Evolutionary conservation across 2,329 filamentous ascomycete genomes (phyloP).

Genomic region (Hypoxylon sp.): DNA sequence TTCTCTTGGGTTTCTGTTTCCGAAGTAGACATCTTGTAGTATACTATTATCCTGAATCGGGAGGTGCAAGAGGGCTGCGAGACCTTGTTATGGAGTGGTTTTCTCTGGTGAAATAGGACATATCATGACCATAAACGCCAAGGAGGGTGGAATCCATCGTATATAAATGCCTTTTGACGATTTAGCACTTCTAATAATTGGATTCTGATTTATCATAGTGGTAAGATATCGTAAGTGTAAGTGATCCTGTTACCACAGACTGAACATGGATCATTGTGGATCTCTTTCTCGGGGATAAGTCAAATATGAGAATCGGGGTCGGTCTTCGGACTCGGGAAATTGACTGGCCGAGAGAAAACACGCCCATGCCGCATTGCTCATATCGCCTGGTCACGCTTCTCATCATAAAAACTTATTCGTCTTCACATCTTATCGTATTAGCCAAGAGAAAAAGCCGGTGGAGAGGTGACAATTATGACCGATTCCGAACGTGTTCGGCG

Average conservation of each 20-base stretch:
- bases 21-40: conserved; percentile 27
- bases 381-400: conserved; percentile 3
- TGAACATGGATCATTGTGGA: neutral
- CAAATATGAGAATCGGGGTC: conserved; percentile 18
- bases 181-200: neutral
- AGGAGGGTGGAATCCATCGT: conserved; percentile 4
- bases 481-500: conserved; percentile 52
- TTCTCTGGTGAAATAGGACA: conserved; percentile 8
- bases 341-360: conserved; percentile 8
- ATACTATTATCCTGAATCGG: conserved; percentile 12
- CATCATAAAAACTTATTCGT: conserved; percentile 16
- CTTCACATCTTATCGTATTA: conserved; percentile 4
- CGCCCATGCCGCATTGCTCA: neutral
- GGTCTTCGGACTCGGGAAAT: conserved; percentile 41
- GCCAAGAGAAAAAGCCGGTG: neutral
- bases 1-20: conserved; percentile 22
- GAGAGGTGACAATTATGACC: conserved; percentile 32
- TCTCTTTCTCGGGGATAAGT: conserved; percentile 19
- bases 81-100: conserved; percentile 1
- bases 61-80: neutral
- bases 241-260: too few species aligned
- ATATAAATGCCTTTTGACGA: conserved; percentile 10
- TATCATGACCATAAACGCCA: neutral
- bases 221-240: conserved; percentile 6
- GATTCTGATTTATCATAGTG: conserved; percentile 1